These are phyloP conservation scores for Mucor plumbeus DNA, from an alignment of 371 early-diverging fungal species.

Conservation along the genomic window DNA sequence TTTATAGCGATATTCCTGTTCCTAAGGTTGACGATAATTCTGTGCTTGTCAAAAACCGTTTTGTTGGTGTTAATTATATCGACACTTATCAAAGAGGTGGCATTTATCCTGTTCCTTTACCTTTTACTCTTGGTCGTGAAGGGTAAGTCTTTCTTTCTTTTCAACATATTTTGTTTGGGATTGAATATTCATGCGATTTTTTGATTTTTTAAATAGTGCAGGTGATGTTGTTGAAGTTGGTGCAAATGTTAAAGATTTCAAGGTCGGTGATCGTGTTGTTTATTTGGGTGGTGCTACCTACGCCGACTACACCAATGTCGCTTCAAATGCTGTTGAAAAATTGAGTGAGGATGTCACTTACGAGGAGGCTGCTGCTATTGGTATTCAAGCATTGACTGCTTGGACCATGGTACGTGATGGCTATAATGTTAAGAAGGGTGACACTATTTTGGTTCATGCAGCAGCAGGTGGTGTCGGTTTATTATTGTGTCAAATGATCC, in stretches of 20 bases:
- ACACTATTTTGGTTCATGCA: constrained; percentile 86
- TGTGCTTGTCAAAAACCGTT: constrained; percentile 81
- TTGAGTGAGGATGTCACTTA: constrained; percentile 65
- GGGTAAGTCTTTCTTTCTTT: constrained; percentile 29
- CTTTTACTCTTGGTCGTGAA: constrained; percentile 82
- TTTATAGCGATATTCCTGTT: constrained; percentile 51
- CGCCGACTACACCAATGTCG: constrained; percentile 76
- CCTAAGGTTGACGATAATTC: constrained; percentile 57
- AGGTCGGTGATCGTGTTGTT: constrained; percentile 84
- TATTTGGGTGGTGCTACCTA: constrained; percentile 68
- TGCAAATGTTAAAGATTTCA: constrained; percentile 62
- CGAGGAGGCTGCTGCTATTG: constrained; percentile 72
- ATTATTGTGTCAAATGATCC: constrained; percentile 76
- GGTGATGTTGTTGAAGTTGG: constrained; percentile 83
- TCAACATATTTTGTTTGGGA: neutral
- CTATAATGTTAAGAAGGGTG: constrained; percentile 75
- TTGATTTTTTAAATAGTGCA: constrained; percentile 27
- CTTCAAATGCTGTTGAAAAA: constrained; percentile 45
- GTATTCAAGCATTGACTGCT: constrained; percentile 84
- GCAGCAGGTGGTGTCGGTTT: constrained; percentile 92
- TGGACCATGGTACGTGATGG: constrained; percentile 71
- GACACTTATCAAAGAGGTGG: constrained; percentile 94
- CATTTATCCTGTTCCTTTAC: constrained; percentile 74
- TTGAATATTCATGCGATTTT: neutral
- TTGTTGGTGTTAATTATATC: constrained; percentile 87